Conservation (phyloP, 1,139 yeast species). For the Taiozyma sp. region DNA sequence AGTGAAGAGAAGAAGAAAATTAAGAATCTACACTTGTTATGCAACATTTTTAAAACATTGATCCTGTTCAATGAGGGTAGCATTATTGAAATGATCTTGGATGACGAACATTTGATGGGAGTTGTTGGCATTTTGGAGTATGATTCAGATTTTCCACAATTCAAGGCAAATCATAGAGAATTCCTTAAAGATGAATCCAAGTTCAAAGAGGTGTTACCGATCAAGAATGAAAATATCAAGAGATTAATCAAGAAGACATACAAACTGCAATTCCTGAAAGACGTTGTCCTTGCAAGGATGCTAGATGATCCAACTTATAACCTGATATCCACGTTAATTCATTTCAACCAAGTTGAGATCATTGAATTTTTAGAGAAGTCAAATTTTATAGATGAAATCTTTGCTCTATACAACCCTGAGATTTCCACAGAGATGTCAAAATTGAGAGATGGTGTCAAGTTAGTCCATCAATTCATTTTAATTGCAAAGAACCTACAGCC, state of each 20-base stretch:
- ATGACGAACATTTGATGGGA: conserved; percentile 56
- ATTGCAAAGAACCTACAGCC: conserved; percentile 68
- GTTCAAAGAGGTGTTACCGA: conserved; percentile 70
- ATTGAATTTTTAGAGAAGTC: conserved; percentile 61
- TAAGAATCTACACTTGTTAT: conserved; percentile 53
- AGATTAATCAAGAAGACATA: conserved; percentile 66
- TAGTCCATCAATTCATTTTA: conserved; percentile 75
- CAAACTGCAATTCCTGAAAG: conserved; percentile 73
- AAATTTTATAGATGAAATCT: conserved; percentile 43
- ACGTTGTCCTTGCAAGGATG: conserved; percentile 75
- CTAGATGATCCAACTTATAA: conserved; percentile 76
- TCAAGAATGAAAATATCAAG: conserved; percentile 43
- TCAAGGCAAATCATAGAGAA: conserved; percentile 74
- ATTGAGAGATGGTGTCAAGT: conserved; percentile 66
- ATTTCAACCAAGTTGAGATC: conserved; percentile 63
- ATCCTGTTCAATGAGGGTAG: conserved; percentile 66
- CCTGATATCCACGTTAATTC: conserved; percentile 59
- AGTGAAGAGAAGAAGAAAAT: conserved; percentile 51
- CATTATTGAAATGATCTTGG: conserved; percentile 60
- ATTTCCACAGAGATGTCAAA: conserved; percentile 20
- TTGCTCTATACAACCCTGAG: conserved; percentile 41
- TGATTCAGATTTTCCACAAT: conserved; percentile 77
- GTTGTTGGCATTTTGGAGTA: conserved; percentile 84
- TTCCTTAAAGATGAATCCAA: conserved; percentile 51
- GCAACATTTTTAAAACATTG: conserved; percentile 66